A percentile compares a stretch with the other conserved stretches of the same genome.
Evolutionary conservation across 257 asterid genomes (phyloP).

Genomic region (Eustoma russellianum): DNA sequence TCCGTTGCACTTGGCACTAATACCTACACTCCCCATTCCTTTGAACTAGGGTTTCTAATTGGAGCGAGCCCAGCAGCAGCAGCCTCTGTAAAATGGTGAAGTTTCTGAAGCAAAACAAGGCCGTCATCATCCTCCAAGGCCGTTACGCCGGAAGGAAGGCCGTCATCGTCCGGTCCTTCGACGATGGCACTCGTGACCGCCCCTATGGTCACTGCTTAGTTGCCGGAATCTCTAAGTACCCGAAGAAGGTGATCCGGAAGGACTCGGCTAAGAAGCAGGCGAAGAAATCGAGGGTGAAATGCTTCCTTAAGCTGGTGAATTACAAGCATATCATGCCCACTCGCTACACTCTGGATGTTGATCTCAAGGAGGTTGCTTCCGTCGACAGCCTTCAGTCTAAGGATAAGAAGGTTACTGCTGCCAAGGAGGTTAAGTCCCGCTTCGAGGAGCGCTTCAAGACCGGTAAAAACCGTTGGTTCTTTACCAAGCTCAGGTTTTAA

Average conservation of each 20-base stretch:
- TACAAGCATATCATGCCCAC: constrained; percentile 40
- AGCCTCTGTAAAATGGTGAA: constrained; percentile 18
- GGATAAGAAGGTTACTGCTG: constrained; percentile 26
- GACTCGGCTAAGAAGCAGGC: constrained; percentile 39
- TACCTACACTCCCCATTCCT: no score
- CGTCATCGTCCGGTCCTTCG: constrained; percentile 26
- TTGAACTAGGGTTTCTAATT: background rate
- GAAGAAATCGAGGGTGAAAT: constrained; percentile 32
- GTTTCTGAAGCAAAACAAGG: constrained; percentile 27
- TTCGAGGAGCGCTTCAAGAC: constrained; percentile 36
- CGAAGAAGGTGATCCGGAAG: constrained; percentile 28
- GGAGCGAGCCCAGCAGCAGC: background rate
- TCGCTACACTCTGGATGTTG: constrained; percentile 34
- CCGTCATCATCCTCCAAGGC: constrained; percentile 27
- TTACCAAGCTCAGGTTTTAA: constrained; percentile 36
- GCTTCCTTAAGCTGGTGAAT: constrained; percentile 28
- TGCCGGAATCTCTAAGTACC: constrained; percentile 26
- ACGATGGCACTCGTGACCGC: constrained; percentile 36
- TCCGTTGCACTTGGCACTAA: no score
- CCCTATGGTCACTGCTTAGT: constrained; percentile 34
- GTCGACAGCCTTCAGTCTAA: constrained; percentile 21
- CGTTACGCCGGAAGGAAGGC: constrained; percentile 32
- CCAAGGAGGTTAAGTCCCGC: constrained; percentile 21
- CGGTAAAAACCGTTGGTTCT: constrained; percentile 38
- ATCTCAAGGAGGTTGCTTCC: constrained; percentile 22